Evolutionary conservation across 108 stramenopile species (phyloP).

Genomic region (Nitzschia sp.): DNA sequence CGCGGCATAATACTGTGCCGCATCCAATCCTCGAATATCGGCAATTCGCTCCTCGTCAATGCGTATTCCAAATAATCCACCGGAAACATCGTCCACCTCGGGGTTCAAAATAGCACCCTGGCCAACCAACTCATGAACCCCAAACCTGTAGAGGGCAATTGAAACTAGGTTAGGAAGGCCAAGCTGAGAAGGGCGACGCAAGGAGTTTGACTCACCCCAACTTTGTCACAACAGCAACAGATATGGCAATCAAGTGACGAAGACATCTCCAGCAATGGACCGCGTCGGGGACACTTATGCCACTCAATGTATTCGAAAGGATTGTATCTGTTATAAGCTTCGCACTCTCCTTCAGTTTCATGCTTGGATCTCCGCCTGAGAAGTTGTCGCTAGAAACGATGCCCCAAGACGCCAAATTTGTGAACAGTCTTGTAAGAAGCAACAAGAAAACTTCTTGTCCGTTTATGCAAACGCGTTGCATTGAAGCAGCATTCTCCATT

Average conservation of each 20-base stretch:
- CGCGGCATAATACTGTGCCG: conserved; percentile 26
- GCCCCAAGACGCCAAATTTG: conserved; percentile 72
- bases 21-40: conserved; percentile 19
- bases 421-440: conserved; percentile 68
- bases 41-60: conserved; percentile 51
- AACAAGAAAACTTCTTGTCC: conserved; percentile 71
- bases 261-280: conserved; percentile 76
- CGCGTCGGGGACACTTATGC: conserved; percentile 64
- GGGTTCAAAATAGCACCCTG: conserved; percentile 48
- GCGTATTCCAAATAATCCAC: conserved; percentile 68
- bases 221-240: conserved; percentile 62
- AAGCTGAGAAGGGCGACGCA: not conserved
- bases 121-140: conserved; percentile 61
- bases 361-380: conserved; percentile 34
- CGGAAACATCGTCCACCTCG: conserved; percentile 50
- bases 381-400: conserved; percentile 43
- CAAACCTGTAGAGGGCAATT: conserved; percentile 42
- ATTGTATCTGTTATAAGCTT: conserved; percentile 76
- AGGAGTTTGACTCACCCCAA: conserved; percentile 43
- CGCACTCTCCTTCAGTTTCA: conserved; percentile 67
- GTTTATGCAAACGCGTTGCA: conserved; percentile 74
- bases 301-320: conserved; percentile 57
- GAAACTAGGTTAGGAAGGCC: not conserved
- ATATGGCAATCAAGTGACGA: conserved; percentile 61
- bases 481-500: conserved; percentile 70